Evolutionary conservation across 2,329 filamentous ascomycete species (phyloP), one percentile per base, ranked within the genome.

Genomic region (Diaporthe helianthi): DNA sequence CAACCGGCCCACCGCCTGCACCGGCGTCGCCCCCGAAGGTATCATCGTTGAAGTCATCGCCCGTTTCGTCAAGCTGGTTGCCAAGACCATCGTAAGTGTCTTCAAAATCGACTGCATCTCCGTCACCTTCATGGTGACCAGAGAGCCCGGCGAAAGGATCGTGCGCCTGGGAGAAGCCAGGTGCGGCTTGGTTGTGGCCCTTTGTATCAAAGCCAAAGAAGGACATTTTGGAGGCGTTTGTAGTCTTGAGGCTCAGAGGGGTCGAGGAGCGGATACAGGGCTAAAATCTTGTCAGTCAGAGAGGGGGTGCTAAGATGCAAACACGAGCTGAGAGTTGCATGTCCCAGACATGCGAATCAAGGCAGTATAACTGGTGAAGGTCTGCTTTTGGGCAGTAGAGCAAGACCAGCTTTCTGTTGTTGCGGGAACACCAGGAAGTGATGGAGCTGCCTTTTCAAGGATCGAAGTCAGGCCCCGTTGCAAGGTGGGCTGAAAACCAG

Each of bases 11-110:
- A 69, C 83, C 86, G 69, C 80, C 81, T 70, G 80, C 72, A 22
- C 75, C 76, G 36, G 77, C 78, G 15, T 78, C 80, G 51, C 83
- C 76, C 31, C 88, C 93, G 78, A 99, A 99, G 2, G 96, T 99
- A 78, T 98, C 96, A 76, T 98, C 93, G 80, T 99, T 99, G 85
- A 98, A 93, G 63, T 88, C 93, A 83, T 99, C 96, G 76, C 95
- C 93, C 24, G 92, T 91, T 78, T 99, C 95, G 76, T 97, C 91
- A 44, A 99, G 90, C 79, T 92, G 90, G 77, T 97, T 92, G 68
- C 94, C 96, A 49, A 99, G 85, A 22, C 95, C 95, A 80, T 99
- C 96, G 78, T 98, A 98, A 46, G 95, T 98, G 78, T 99, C 94
- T 76, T 99, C 96, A 75, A 98, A 99, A 76, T 98, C 92, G 76